A percentile compares a stretch with the other conserved stretches of the same genome.
Evolutionary conservation across 352 stramenopile species (phyloP).

Genomic region (Pythium aphanidermatum): DNA sequence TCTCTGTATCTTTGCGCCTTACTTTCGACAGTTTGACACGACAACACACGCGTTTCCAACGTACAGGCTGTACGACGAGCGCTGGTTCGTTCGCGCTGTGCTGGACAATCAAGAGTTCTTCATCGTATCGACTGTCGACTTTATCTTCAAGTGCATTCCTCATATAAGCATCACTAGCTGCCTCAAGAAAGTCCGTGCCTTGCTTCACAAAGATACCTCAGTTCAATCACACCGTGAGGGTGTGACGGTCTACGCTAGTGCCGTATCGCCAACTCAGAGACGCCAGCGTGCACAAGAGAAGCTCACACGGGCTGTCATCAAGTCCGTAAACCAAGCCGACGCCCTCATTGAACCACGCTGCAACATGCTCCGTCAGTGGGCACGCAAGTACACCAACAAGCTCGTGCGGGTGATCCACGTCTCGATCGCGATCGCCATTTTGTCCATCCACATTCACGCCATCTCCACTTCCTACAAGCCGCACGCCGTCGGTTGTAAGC

Average conservation of each 20-base stretch:
- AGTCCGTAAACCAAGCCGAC: slow-evolving; percentile 10
- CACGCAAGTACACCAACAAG: slow-evolving; percentile 24
- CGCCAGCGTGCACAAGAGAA: slow-evolving; percentile 4
- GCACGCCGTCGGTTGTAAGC: slow-evolving; percentile 13
- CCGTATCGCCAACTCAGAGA: slow-evolving; percentile 3
- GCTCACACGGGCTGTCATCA: neutral
- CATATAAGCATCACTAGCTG: slow-evolving; percentile 20
- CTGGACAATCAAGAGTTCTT: slow-evolving; percentile 40
- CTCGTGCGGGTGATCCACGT: slow-evolving; percentile 20
- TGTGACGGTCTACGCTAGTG: neutral
- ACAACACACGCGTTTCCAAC: slow-evolving; percentile 23
- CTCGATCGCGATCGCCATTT: neutral
- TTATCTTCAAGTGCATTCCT: slow-evolving; percentile 19
- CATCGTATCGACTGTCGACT: slow-evolving; percentile 11
- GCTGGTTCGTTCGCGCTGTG: slow-evolving; percentile 31
- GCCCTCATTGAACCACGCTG: slow-evolving; percentile 3
- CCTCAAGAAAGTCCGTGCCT: slow-evolving; percentile 15
- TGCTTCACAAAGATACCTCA: slow-evolving; percentile 15
- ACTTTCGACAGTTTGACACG: slow-evolving; percentile 23
- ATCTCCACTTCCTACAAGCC: slow-evolving; percentile 6
- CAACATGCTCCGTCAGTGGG: neutral
- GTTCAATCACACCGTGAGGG: neutral
- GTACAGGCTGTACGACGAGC: slow-evolving; percentile 31
- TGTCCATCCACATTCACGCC: slow-evolving; percentile 12
- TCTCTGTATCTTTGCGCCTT: slow-evolving; percentile 33